A percentile compares a stretch with the other conserved stretches of the same genome.
These are phyloP conservation scores for Orbilia quercus DNA, from an alignment of 2,329 filamentous ascomycete species.

Conservation along the genomic window DNA sequence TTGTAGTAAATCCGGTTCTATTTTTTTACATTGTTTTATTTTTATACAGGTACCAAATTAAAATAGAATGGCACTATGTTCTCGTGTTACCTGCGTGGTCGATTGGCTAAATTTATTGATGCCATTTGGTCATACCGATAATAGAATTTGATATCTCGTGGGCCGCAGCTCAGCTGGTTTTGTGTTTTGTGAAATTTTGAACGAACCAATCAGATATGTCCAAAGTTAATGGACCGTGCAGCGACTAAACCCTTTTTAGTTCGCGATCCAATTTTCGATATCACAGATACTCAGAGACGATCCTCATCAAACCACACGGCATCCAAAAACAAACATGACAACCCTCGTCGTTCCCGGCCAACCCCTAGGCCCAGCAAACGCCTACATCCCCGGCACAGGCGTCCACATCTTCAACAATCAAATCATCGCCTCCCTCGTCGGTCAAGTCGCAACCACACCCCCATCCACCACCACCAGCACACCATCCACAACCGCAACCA, in stretches of 20 bases:
- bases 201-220: not conserved
- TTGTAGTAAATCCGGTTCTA: too few relatives aligned
- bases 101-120: too few relatives aligned
- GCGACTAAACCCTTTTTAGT: not conserved
- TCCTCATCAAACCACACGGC: conserved; percentile 12
- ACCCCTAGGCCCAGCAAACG: conserved; percentile 74
- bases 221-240: not conserved
- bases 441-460: conserved; percentile 65
- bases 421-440: conserved; percentile 75
- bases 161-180: too few relatives aligned
- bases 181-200: not conserved
- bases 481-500: conserved; percentile 68
- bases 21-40: too few relatives aligned
- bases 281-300: not conserved
- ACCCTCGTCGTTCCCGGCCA: conserved; percentile 81
- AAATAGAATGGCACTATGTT: not conserved
- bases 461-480: conserved; percentile 60
- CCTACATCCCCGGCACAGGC: conserved; percentile 79
- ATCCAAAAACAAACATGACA: conserved; percentile 26
- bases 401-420: conserved; percentile 82
- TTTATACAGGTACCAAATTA: too few relatives aligned
- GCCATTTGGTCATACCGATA: too few relatives aligned
- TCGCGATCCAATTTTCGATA: conserved; percentile 3
- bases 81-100: too few relatives aligned
- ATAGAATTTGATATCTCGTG: too few relatives aligned